phyloP scores from a whole-genome alignment of 345 rosid species.

The Streptanthus diversifolius region DNA sequence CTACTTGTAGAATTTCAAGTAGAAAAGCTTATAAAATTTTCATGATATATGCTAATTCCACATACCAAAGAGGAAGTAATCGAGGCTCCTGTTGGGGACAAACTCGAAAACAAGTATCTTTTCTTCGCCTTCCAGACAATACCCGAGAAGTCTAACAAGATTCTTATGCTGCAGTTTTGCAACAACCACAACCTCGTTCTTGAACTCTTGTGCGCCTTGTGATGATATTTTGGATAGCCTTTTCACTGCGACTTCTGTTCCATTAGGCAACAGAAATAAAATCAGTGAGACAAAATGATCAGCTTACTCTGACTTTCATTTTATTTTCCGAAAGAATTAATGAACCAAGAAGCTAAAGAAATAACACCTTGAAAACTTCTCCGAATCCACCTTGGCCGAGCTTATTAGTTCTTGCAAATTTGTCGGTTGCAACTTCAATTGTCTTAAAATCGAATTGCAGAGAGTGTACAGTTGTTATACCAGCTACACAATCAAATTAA shows the following conservation, averaged over 20 bases:
- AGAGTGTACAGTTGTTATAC: slow-evolving; percentile 24
- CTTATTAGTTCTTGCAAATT: slow-evolving; percentile 43
- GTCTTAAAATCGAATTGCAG: slow-evolving; percentile 37
- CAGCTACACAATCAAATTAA: slow-evolving; percentile 16
- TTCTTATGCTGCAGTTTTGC: no score
- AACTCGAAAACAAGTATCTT: no score
- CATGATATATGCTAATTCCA: no score
- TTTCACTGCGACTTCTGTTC: no score
- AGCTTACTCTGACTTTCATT: no score
- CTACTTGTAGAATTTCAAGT: no score
- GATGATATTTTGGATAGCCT: background rate
- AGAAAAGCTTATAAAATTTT: no score
- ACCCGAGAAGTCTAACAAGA: no score
- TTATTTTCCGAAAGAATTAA: no score
- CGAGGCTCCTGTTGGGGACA: no score
- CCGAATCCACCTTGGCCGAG: slow-evolving; percentile 67
- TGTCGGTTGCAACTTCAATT: slow-evolving; percentile 42
- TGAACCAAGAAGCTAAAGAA: background rate
- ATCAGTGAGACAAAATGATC: background rate
- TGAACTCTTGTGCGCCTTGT: background rate
- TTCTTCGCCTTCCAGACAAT: no score
- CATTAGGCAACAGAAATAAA: background rate
- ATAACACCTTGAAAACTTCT: slow-evolving; percentile 47
- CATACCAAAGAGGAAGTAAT: background rate
- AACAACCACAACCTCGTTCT: no score